These are phyloP conservation scores for Inga leiocalycina DNA, from an alignment of 306 rosid species.

Conservation along the genomic window DNA sequence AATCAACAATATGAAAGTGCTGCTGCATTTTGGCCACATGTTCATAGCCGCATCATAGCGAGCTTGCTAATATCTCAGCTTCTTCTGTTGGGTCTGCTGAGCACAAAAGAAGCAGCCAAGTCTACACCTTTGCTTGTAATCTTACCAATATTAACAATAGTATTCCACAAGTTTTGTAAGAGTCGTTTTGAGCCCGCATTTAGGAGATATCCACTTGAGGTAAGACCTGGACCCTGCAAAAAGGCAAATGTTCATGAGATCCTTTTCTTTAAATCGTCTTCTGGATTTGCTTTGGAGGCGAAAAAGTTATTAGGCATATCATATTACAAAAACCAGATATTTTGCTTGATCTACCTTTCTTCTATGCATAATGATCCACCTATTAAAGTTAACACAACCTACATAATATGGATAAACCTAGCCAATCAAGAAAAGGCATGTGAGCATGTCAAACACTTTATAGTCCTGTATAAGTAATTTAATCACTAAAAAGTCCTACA, in stretches of 20 bases:
- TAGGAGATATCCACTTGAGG: constrained; percentile 90
- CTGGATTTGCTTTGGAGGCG: constrained; percentile 11
- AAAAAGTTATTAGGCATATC: neutral
- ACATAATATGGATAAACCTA: too few species aligned
- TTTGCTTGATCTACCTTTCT: neutral
- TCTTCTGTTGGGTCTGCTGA: constrained; percentile 87
- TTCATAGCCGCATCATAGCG: constrained; percentile 91
- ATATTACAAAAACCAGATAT: neutral
- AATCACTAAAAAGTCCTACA: too few species aligned
- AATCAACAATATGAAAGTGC: constrained; percentile 91
- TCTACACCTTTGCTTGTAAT: constrained; percentile 86
- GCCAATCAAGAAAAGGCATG: too few species aligned
- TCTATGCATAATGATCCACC: neutral
- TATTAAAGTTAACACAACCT: too few species aligned
- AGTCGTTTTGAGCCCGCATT: constrained; percentile 91
- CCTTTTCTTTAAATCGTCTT: constrained; percentile 1
- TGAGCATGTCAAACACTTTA: too few species aligned
- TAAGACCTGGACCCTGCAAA: constrained; percentile 35
- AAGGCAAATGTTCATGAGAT: neutral
- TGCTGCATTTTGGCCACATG: constrained; percentile 98
- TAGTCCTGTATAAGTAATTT: too few species aligned
- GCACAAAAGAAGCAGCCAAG: constrained; percentile 94
- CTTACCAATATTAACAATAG: constrained; percentile 73
- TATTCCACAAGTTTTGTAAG: constrained; percentile 90
- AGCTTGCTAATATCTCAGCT: constrained; percentile 91